These are phyloP conservation scores for Colletotrichum sp. DNA, from an alignment of 2,329 filamentous ascomycete species.

Conservation along the genomic window DNA sequence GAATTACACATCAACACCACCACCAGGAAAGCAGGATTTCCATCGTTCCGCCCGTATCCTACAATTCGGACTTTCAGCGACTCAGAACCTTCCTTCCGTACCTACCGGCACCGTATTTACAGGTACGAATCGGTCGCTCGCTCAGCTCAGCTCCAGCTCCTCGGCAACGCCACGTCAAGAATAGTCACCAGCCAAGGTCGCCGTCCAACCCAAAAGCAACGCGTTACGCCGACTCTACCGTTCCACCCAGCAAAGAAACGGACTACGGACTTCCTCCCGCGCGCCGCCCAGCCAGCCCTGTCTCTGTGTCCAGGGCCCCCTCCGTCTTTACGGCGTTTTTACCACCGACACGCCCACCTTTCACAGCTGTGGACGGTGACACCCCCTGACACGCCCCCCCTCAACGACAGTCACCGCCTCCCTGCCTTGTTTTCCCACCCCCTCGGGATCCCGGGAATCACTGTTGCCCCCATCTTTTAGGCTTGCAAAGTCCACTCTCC, in stretches of 20 bases:
- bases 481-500: constrained; percentile 14
- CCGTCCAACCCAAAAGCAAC: neutral
- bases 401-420: constrained; percentile 17
- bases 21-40: constrained; percentile 9
- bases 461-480: constrained; percentile 20
- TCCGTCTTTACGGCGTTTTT: neutral
- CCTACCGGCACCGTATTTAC: neutral
- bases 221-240: neutral
- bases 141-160: neutral
- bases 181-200: constrained; percentile 2
- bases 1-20: constrained; percentile 1
- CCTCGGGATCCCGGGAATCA: constrained; percentile 15
- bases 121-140: neutral
- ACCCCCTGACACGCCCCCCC: neutral
- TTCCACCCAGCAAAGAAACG: neutral
- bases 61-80: neutral
- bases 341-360: neutral
- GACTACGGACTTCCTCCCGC: constrained; percentile 15
- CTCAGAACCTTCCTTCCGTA: neutral
- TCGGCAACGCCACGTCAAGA: constrained; percentile 16
- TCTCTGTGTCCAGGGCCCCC: neutral
- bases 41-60: neutral
- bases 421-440: constrained; percentile 22
- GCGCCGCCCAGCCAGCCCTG: neutral
- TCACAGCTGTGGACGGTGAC: neutral